phyloP scores from a whole-genome alignment of 2,329 filamentous ascomycete genomes.

The Monosporascus sp. region DNA sequence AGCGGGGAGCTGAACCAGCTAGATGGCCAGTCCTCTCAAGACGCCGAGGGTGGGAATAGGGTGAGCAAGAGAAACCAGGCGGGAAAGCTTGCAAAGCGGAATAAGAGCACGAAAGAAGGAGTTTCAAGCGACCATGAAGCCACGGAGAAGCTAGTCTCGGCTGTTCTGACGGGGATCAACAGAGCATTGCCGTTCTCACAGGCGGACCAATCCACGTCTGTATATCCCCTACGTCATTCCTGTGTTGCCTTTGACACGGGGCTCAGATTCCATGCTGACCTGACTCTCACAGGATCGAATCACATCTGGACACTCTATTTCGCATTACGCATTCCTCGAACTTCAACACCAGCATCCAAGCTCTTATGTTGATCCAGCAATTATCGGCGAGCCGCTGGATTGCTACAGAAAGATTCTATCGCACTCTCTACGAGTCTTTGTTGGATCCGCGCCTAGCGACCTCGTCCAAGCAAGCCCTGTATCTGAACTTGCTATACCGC shows the following conservation, averaged over 20 bases:
- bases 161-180: conserved; percentile 89
- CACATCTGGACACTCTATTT: conserved; percentile 90
- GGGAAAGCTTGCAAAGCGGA: conserved; percentile 27
- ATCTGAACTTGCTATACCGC: conserved; percentile 85
- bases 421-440: conserved; percentile 90
- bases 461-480: conserved; percentile 93
- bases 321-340: conserved; percentile 95
- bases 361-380: conserved; percentile 90
- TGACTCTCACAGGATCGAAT: conserved; percentile 57
- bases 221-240: conserved; percentile 6
- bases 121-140: conserved; percentile 56
- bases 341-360: conserved; percentile 97
- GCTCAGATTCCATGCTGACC: conserved; percentile 11
- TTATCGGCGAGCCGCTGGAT: conserved; percentile 75
- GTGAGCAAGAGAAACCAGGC: conserved; percentile 49
- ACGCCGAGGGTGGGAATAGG: conserved; percentile 30
- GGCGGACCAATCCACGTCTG: conserved; percentile 68
- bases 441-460: conserved; percentile 81
- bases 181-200: conserved; percentile 90
- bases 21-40: conserved; percentile 30
- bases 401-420: conserved; percentile 85
- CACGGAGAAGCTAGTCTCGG: conserved; percentile 86
- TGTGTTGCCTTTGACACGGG: not conserved
- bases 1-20: conserved; percentile 38
- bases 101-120: conserved; percentile 28